phyloP scores from a whole-genome alignment of 768 basidiomycete species.

The Solioccasus polychromus region DNA sequence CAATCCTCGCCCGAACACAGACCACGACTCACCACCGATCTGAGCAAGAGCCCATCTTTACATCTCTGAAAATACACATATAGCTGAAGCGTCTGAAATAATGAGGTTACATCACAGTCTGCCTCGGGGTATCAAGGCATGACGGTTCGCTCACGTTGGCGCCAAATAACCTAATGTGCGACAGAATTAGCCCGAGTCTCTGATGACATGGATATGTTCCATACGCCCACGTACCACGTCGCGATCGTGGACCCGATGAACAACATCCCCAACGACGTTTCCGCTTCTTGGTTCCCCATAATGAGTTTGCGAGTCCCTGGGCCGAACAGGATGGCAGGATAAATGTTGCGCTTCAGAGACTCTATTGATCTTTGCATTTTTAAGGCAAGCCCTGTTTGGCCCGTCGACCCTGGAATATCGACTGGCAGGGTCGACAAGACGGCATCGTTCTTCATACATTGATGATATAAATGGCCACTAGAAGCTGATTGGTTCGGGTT shows the following conservation, averaged over 20 bases:
- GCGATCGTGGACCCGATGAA: slow-evolving; percentile 13
- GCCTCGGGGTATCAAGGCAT: neutral
- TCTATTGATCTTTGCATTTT: too few relatives aligned
- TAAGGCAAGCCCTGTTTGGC: too few relatives aligned
- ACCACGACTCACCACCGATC: slow-evolving; percentile 5
- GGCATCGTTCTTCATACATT: too few relatives aligned
- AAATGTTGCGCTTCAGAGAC: too few relatives aligned
- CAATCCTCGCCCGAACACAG: neutral
- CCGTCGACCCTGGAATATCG: too few relatives aligned
- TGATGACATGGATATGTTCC: too few relatives aligned
- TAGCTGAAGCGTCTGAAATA: slow-evolving; percentile 7
- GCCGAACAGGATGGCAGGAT: too few relatives aligned
- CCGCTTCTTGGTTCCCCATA: neutral
- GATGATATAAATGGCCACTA: too few relatives aligned
- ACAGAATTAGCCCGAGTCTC: neutral
- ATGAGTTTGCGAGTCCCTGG: neutral
- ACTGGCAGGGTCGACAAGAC: too few relatives aligned
- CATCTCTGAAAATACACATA: slow-evolving; percentile 10
- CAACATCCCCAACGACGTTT: slow-evolving; percentile 7
- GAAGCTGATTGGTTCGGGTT: too few relatives aligned
- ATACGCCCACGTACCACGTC: slow-evolving; percentile 7
- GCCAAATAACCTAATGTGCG: slow-evolving; percentile 11
- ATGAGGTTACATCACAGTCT: neutral
- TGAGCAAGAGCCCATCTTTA: slow-evolving; percentile 3
- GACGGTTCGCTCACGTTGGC: slow-evolving; percentile 2